Percentiles rank a stretch among this genome's conserved stretches.
Evolutionary conservation across 106 monocot species (phyloP).

Genomic region (Narthecium ossifragum): DNA sequence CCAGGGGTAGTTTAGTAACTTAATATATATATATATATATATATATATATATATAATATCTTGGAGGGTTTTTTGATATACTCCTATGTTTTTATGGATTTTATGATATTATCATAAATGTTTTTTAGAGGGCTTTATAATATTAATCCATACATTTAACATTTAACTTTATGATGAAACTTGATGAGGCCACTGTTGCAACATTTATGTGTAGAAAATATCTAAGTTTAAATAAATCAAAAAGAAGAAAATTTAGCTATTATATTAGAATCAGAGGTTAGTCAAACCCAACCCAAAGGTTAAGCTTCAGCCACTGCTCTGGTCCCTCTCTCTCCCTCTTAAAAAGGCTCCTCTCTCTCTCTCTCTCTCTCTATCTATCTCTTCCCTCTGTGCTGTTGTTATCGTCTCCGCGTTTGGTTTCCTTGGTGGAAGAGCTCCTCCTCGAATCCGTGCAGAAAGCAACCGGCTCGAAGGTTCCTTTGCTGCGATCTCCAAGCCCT

Average conservation of each 20-base stretch:
- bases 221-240: neutral
- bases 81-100: no score
- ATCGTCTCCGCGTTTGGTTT: constrained; percentile 1
- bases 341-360: neutral
- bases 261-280: neutral
- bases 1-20: no score
- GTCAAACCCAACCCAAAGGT: neutral
- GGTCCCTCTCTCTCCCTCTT: neutral
- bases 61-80: no score
- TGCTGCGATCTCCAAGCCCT: neutral
- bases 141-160: no score
- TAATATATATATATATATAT: no score
- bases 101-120: no score
- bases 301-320: neutral
- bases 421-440: no score
- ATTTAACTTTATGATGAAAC: no score
- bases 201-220: neutral
- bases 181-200: no score
- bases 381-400: neutral
- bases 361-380: neutral
- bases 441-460: neutral
- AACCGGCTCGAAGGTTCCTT: neutral
- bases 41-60: no score
- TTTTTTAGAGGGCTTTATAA: no score
- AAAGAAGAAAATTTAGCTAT: neutral